phyloP scores from a whole-genome alignment of 352 stramenopile species.

The Globisporangium uncinulatum region DNA sequence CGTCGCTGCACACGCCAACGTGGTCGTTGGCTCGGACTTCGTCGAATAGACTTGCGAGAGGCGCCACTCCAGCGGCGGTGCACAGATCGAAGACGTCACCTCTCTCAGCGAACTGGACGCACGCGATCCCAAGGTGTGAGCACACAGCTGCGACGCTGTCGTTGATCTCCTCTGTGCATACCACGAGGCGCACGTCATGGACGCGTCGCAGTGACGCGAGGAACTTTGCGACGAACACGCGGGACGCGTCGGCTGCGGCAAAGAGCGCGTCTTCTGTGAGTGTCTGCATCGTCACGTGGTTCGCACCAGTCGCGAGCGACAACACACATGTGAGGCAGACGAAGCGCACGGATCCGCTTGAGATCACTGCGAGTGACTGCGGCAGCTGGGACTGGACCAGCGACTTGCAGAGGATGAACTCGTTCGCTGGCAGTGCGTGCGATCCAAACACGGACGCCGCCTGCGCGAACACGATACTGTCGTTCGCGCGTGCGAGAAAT shows the following conservation, averaged over 20 bases:
- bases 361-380: no score
- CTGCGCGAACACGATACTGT: constrained; percentile 33
- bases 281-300: constrained; percentile 26
- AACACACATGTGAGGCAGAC: constrained; percentile 38
- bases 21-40: constrained; percentile 20
- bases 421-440: constrained; percentile 24
- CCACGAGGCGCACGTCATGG: constrained; percentile 31
- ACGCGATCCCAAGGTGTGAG: constrained; percentile 39
- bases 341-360: constrained; percentile 18
- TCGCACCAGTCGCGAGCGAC: constrained; percentile 26
- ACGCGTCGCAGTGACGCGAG: constrained; percentile 15
- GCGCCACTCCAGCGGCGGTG: constrained; percentile 23
- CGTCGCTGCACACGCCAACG: constrained; percentile 29
- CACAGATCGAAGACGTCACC: constrained; percentile 46
- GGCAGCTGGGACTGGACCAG: constrained; percentile 32
- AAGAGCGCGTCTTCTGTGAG: constrained; percentile 20
- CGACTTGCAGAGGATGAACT: constrained; percentile 58
- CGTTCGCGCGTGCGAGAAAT: constrained; percentile 26
- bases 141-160: constrained; percentile 39
- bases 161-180: constrained; percentile 40
- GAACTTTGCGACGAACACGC: constrained; percentile 26
- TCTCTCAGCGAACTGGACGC: constrained; percentile 49
- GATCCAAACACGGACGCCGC: constrained; percentile 26
- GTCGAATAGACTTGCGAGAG: constrained; percentile 55
- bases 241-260: constrained; percentile 15